Base-by-base conservation (phyloP, 371 early-diverging fungal species). In the Mucor circinelloides region DNA sequence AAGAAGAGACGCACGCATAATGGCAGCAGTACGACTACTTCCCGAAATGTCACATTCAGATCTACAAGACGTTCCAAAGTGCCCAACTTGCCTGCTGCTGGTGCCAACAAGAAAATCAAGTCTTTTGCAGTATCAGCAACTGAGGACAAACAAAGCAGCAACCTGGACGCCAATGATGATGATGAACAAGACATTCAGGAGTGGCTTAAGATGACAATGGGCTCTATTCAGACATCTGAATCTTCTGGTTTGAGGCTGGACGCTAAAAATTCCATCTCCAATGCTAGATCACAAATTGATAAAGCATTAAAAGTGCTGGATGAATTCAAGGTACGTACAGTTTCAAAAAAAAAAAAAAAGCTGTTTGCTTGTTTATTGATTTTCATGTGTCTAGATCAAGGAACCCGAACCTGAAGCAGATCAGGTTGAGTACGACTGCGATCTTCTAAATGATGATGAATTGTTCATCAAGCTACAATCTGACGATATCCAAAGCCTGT, bases 241-340 rank as follows among this genome's bases (percentile, higher is more conserved):
- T 67, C 72, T 2, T 70, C 64, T 27, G 73, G 69, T 5, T 40
- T 73, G 36, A 44, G 72, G 25, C 31, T 60, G 6, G 78, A 77
- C 58, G 84, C 81, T 9, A 82, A 76, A 23, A 80, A 81, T 31
- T 78, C 81, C 1, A 67, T 87, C 21, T 81, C 78, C 57, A 84
- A 85, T 63, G 87, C 86, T 27, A 82, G 82, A 56, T 80, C 78
- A 38, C 86, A 87, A 60, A 87, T 87, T 10, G 84, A 82, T 44
- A 81, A 83, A 21, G 85, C 77, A 2, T 48, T 79, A 46, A 64
- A 77, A 36, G 72, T 85, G n/a, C 69, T 87, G 44, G 86, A 83
- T 60, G 77, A 78, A 8, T 69, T 77, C 38, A 77, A 75, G 69
- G 77, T 72, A 69, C 42, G 6, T 54, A 23, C n/a, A 19, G 9